Percentiles rank a stretch among this genome's conserved stretches.
Evolutionary conservation across 2,329 filamentous ascomycete genomes (phyloP).

Genomic region (Sporothrix euskadiensis): DNA sequence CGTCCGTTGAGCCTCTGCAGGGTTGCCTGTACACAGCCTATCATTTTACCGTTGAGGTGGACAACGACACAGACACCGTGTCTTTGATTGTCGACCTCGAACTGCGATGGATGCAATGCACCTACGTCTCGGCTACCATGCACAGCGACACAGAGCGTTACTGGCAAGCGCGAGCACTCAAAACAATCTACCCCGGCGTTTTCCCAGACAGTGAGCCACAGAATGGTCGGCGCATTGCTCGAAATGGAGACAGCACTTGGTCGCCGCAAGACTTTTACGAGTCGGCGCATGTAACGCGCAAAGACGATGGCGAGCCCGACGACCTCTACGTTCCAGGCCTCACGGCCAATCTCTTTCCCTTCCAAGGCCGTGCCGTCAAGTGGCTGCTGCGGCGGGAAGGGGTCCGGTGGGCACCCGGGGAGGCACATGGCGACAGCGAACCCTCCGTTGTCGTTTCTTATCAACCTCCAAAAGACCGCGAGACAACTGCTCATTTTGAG

Average conservation of each 20-base stretch:
- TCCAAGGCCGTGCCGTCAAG: slow-evolving; percentile 68
- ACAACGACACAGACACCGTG: neutral
- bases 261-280: slow-evolving; percentile 66
- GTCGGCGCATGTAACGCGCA: slow-evolving; percentile 61
- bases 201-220: neutral
- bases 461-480: slow-evolving; percentile 25
- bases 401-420: slow-evolving; percentile 48
- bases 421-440: neutral
- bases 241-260: slow-evolving; percentile 28
- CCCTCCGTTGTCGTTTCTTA: slow-evolving; percentile 36
- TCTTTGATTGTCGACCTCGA: slow-evolving; percentile 32
- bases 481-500: slow-evolving; percentile 49
- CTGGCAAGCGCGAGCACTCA: slow-evolving; percentile 27
- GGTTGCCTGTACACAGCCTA: slow-evolving; percentile 30
- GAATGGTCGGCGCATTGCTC: too few relatives aligned
- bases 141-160: slow-evolving; percentile 6
- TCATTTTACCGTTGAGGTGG: slow-evolving; percentile 15
- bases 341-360: slow-evolving; percentile 63
- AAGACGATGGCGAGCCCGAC: slow-evolving; percentile 43
- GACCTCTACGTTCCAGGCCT: slow-evolving; percentile 48
- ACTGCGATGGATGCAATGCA: slow-evolving; percentile 39
- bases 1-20: neutral
- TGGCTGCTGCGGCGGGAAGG: slow-evolving; percentile 72
- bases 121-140: slow-evolving; percentile 26
- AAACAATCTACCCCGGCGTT: slow-evolving; percentile 31